A percentile compares a stretch with the other conserved stretches of the same genome.
Evolutionary conservation across 2,329 filamentous ascomycete genomes (phyloP).

Genomic region (Aspergillus sp.): DNA sequence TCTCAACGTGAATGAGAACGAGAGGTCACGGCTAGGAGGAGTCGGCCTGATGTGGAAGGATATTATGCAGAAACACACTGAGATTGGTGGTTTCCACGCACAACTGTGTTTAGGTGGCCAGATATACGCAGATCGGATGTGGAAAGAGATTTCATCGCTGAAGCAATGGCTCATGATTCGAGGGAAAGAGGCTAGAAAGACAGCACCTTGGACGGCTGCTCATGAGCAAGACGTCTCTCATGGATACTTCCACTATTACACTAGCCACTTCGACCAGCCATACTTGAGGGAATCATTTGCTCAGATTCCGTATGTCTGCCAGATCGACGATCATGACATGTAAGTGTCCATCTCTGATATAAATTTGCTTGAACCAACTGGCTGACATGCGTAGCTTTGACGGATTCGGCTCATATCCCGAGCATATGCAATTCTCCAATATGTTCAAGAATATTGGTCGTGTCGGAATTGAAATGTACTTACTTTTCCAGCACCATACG

Average conservation of each 20-base stretch:
- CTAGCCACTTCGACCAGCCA: conserved; percentile 95
- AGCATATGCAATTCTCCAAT: conserved; percentile 96
- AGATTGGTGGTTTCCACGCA: conserved; percentile 92
- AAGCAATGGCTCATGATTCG: conserved; percentile 95
- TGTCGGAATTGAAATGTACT: conserved; percentile 94
- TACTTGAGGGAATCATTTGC: conserved; percentile 93
- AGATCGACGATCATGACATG: conserved; percentile 98
- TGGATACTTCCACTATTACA: conserved; percentile 99
- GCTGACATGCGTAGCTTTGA: conserved; percentile 69
- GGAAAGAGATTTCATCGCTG: conserved; percentile 91
- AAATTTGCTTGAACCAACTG: not conserved
- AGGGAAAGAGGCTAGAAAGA: conserved; percentile 90
- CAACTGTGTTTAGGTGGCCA: conserved; percentile 92
- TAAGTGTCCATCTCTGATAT: conserved; percentile 53
- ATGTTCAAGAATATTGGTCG: conserved; percentile 98
- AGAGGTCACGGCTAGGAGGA: conserved; percentile 81
- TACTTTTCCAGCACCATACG: conserved; percentile 97
- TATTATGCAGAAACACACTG: conserved; percentile 93
- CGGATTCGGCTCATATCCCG: conserved; percentile 93
- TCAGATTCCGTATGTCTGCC: conserved; percentile 90
- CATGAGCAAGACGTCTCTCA: conserved; percentile 95
- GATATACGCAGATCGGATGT: conserved; percentile 91
- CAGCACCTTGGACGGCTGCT: conserved; percentile 84
- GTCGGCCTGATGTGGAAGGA: conserved; percentile 99
- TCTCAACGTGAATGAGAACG: conserved; percentile 79